These are phyloP conservation scores for Handroanthus guayacan DNA, from an alignment of 257 asterid genomes.

Conservation along the genomic window DNA sequence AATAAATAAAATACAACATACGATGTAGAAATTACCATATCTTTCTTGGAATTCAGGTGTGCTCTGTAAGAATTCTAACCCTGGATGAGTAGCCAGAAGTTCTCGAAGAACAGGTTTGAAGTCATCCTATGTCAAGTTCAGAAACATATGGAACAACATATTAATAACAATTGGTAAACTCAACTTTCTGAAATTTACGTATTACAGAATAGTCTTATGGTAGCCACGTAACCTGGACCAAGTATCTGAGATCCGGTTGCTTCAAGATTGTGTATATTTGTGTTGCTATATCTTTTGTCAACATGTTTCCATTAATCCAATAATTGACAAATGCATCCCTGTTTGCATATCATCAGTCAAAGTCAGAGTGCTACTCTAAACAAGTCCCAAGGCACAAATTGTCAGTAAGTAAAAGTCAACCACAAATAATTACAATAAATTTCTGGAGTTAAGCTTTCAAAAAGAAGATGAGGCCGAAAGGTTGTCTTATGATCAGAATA, in stretches of 20 bases:
- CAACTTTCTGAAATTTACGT: neutral
- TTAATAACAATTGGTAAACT: constrained; percentile 30
- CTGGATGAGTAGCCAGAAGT: constrained; percentile 97
- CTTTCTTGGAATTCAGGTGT: constrained; percentile 99
- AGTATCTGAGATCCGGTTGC: constrained; percentile 77
- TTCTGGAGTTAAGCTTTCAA: constrained; percentile 1
- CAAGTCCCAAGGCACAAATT: constrained; percentile 32
- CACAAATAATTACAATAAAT: constrained; percentile 14
- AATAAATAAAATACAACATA: constrained; percentile 9
- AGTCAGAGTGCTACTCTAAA: constrained; percentile 32
- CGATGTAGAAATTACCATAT: constrained; percentile 69
- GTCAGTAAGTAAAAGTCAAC: constrained; percentile 8
- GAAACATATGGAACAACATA: constrained; percentile 33
- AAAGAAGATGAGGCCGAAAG: constrained; percentile 13
- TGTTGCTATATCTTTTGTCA: constrained; percentile 83
- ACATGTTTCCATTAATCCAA: constrained; percentile 88
- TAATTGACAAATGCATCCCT: constrained; percentile 95
- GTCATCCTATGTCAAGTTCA: constrained; percentile 68
- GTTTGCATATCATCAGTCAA: constrained; percentile 34
- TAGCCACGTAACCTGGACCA: constrained; percentile 66
- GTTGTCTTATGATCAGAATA: neutral
- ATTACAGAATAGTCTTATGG: neutral
- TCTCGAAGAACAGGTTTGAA: constrained; percentile 95
- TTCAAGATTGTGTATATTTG: constrained; percentile 86
- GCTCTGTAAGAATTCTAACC: constrained; percentile 95